Conservation (phyloP, 140 eudicot genomes). For the Erigeron philadelphicus region DNA sequence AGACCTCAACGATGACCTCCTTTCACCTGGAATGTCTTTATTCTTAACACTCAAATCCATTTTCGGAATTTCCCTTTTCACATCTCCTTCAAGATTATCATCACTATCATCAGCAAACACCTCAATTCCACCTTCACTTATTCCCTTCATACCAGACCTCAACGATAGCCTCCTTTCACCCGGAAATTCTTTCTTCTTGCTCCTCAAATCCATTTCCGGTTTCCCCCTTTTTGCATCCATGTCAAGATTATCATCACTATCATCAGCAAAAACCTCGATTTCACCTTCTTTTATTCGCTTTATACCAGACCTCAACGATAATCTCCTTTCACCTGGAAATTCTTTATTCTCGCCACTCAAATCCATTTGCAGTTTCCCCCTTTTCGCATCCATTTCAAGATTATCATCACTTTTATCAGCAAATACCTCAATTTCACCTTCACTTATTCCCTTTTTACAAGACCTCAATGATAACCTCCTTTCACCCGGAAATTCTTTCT, state of each 20-base stretch:
- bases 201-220: neutral
- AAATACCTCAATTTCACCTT: neutral
- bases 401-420: slow-evolving; percentile 16
- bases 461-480: slow-evolving; percentile 18
- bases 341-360: no score
- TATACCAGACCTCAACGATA: no score
- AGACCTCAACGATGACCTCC: neutral
- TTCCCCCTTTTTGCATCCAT: slow-evolving; percentile 5
- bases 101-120: slow-evolving; percentile 13
- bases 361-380: no score
- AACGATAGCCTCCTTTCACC: slow-evolving; percentile 12
- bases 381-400: slow-evolving; percentile 3
- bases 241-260: no score
- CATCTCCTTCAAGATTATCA: slow-evolving; percentile 16
- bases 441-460: slow-evolving; percentile 22
- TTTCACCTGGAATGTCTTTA: no score
- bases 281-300: no score
- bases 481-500: neutral
- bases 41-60: no score
- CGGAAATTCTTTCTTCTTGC: neutral
- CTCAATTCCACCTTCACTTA: slow-evolving; percentile 1
- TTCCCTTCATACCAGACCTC: slow-evolving; percentile 23
- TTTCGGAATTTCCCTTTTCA: no score
- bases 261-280: no score
- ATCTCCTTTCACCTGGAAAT: no score